phyloP scores from a whole-genome alignment of 306 rosid genomes.

The Herpetospermum pedunculosum region DNA sequence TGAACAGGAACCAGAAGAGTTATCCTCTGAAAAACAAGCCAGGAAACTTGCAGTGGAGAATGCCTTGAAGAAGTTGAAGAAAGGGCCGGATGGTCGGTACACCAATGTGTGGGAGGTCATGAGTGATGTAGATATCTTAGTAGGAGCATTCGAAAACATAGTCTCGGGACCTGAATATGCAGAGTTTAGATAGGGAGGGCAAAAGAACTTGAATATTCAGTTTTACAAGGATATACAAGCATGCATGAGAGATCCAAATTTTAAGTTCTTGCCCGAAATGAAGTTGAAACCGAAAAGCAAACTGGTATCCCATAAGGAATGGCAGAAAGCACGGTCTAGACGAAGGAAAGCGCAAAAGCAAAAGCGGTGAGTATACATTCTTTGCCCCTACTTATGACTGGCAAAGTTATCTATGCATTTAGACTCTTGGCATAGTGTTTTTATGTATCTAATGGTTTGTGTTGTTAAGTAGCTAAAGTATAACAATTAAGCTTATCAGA shows the following conservation, averaged over 20 bases:
- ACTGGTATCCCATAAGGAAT: conserved; percentile 55
- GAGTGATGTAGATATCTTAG: conserved; percentile 68
- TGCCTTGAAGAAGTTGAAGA: conserved; percentile 70
- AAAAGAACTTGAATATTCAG: conserved; percentile 53
- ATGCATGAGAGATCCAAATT: conserved; percentile 71
- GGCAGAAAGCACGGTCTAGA: conserved; percentile 70
- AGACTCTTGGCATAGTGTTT: background rate
- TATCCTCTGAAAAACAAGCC: conserved; percentile 79
- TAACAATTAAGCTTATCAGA: background rate
- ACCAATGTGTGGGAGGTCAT: conserved; percentile 73
- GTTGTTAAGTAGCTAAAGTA: too few species aligned
- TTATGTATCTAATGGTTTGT: background rate
- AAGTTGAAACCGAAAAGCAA: conserved; percentile 73
- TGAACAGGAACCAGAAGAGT: conserved; percentile 69
- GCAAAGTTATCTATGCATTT: background rate
- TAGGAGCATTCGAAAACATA: conserved; percentile 78
- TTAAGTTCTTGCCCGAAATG: conserved; percentile 65
- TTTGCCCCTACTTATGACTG: background rate
- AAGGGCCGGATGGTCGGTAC: conserved; percentile 80
- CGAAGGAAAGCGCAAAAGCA: conserved; percentile 70
- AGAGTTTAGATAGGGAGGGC: conserved; percentile 72
- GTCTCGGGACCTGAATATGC: conserved; percentile 76
- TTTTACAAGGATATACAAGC: conserved; percentile 79
- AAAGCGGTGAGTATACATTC: conserved; percentile 20
- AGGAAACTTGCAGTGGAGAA: conserved; percentile 76